Base-by-base conservation (phyloP, 2,329 filamentous ascomycete species). In the Microdochium bolleyi region DNA sequence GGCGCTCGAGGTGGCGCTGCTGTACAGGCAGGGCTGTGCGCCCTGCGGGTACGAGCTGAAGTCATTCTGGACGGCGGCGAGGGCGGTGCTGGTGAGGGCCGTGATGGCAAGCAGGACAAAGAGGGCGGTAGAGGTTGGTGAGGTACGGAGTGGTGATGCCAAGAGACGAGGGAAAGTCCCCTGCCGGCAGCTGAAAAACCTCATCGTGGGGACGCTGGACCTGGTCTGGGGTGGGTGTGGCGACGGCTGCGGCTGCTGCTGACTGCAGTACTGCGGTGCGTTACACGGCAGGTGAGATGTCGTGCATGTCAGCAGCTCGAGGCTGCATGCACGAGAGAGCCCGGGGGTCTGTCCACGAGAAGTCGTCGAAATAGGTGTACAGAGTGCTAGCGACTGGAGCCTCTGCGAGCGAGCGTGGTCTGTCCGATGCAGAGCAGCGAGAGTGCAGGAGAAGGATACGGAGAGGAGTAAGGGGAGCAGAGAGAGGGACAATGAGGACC, bases 1-100 rank as follows among this genome's bases (percentile, higher is more conserved):
- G 3, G 62, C 58, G 16, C 70, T 72, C 21, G 54, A 30, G 49
- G 66, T 60, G 27, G 75, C 70, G 3, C 76, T 67, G 16, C 66
- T 49, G 56, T 70, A 62, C 1, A 81, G 65, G 54, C 78, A 82
- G 8, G 60, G 7, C 53, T 74, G 73, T 2, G 74, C 62, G 21
- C 55, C 61, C 22, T 58, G 16, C 1, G 75, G 75, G 56, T 78
- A 78, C 24, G 67, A 58, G 24, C 63, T 65, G 58, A 77, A 78
- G 62, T 76, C 67, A 56, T 72, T 69, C 2, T 64, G 52, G 49
- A 69, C 51, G 34, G 63, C 60, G 48, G 60, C 60, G 34, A 55
- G 55, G 14, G 56, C 52, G 9, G 52, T 46, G 49, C 57, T 50
- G 32, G 59, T 54, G 48, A 55, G 51, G 11, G 59, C 44, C 32